Conservation (phyloP, 352 stramenopile species). For the Phytophthora palmivora region DNA sequence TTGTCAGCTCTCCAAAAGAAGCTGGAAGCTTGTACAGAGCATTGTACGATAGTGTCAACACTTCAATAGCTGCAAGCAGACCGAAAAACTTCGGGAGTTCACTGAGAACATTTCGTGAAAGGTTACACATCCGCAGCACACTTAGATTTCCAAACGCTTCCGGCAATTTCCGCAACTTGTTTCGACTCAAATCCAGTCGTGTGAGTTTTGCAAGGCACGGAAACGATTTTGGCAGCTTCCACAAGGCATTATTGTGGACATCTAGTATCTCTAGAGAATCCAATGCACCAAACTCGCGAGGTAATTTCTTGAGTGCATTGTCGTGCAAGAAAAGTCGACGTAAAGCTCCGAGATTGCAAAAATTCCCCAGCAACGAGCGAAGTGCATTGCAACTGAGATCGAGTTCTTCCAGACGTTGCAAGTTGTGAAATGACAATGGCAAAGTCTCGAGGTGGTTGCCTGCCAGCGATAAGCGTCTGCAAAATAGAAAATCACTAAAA, state of each 20-base stretch:
- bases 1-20: constrained; percentile 45
- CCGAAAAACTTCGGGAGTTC: constrained; percentile 56
- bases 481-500: neutral
- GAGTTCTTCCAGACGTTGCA: constrained; percentile 41
- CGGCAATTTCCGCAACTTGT: constrained; percentile 51
- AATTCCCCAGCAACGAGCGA: constrained; percentile 55
- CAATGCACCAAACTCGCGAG: constrained; percentile 53
- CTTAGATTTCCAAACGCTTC: constrained; percentile 56
- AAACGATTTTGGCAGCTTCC: constrained; percentile 57
- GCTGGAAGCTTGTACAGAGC: constrained; percentile 46
- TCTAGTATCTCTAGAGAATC: constrained; percentile 46
- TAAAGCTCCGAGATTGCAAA: constrained; percentile 52
- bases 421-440: constrained; percentile 61
- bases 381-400: constrained; percentile 59
- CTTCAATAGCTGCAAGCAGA: constrained; percentile 30
- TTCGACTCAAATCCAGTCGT: constrained; percentile 50
- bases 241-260: constrained; percentile 46
- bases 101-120: constrained; percentile 43
- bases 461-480: constrained; percentile 56
- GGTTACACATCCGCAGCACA: constrained; percentile 45
- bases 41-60: constrained; percentile 50
- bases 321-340: constrained; percentile 46
- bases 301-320: constrained; percentile 44
- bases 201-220: constrained; percentile 44
- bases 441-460: constrained; percentile 61